Evolutionary conservation across 164 flowering plant genomes (phyloP), one percentile per base, ranked within the genome.

Genomic region (Tetracentron sinense): DNA sequence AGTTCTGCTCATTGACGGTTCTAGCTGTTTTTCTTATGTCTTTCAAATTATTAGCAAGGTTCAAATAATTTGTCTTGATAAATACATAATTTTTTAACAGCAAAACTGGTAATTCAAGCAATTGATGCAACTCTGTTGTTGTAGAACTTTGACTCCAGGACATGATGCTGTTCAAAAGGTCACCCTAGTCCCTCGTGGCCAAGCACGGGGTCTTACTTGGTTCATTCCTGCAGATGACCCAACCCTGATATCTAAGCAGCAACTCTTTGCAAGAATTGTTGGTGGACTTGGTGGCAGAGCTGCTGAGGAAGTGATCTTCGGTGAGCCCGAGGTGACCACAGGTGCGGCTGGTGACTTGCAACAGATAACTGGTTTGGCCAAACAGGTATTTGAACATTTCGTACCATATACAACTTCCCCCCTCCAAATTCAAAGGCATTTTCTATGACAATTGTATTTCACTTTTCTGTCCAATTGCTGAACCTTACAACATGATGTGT

Each of bases 281-380:
- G 94, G 94, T 30, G 94, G 92, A 28, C 88, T 90, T 27, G 96
- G 96, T 49, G 96, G 96, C 49, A 77, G 96, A 72, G 96, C 94
- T 61, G 96, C 96, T 10, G 94, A 90, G 74, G 96, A 86, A 77
- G 68, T 90, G 25, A 86, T 90, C 28, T 90, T 90, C 74, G 96
- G 96, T 57, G 94, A 84, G 79, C 71, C 88, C 17, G 96, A 90
- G 78, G 89, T 90, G 35, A 90, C 96, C 28, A 87, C 96, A 2
- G 96, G 93, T 60, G 96, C 96, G 48, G 89, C 79, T 59, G 84
- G 93, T 67, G 96, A 90, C 69, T 77, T 90, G 72, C 93, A 85
- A 67, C 96, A 90, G 71, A 82, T 87, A 57, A 87, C 90, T 66
- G 78, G 92, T 61, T 76, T 90, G 78, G 92, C 96, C 66, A 87